phyloP scores from a whole-genome alignment of 164 flowering plant species.

The Annona cherimola region DNA sequence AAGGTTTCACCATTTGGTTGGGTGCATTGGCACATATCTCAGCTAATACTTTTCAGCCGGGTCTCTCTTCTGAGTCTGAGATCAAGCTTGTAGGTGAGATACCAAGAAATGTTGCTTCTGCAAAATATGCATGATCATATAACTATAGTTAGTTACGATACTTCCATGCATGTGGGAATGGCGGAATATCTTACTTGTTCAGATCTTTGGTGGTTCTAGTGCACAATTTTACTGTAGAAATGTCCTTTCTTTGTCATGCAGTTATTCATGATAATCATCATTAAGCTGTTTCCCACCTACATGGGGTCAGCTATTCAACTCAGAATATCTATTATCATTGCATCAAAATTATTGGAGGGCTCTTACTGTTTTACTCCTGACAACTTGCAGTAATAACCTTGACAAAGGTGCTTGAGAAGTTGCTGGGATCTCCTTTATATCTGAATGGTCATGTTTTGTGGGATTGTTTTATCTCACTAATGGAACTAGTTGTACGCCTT shows the following conservation, averaged over 20 bases:
- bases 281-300: too few relatives aligned
- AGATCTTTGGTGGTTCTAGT: background rate
- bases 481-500: constrained; percentile 46
- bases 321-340: background rate
- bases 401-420: constrained; percentile 45
- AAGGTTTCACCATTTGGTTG: constrained; percentile 50
- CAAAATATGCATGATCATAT: background rate
- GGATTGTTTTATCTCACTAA: constrained; percentile 46
- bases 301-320: too few relatives aligned
- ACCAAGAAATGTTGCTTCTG: background rate
- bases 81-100: constrained; percentile 59
- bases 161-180: background rate
- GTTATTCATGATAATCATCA: too few relatives aligned
- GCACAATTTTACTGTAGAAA: background rate
- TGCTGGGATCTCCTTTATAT: constrained; percentile 25
- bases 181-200: background rate
- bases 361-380: constrained; percentile 4
- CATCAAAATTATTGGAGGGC: background rate
- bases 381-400: constrained; percentile 46
- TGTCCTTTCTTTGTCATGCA: background rate
- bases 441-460: constrained; percentile 19
- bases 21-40: constrained; percentile 39
- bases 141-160: background rate
- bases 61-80: constrained; percentile 43
- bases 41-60: constrained; percentile 31